Base-by-base conservation (phyloP, 2,329 filamentous ascomycete species). In the Beauveria caledonica region DNA sequence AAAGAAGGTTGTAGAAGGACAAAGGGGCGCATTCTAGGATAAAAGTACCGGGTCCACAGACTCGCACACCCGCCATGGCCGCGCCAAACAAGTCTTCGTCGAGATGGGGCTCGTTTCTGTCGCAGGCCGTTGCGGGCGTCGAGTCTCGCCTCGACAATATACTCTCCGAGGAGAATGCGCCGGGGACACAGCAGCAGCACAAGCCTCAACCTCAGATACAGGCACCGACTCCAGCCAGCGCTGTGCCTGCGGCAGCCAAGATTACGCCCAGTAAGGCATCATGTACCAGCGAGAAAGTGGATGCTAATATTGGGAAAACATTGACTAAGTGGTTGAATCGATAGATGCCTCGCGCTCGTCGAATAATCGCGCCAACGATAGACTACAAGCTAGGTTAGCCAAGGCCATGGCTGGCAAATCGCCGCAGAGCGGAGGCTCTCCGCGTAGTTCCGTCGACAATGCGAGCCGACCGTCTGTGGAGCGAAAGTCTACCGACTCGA, bases 81-180 rank as follows among this genome's bases (percentile, higher is more conserved):
- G 73, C 76, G 63, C 74, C 78, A 39, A 74, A 74, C 64, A 82
- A 83, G 68, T 61, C 64, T 66, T 77, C 81, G 63, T 82, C 83
- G 55, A 82, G 83, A 84, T 92, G 89, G 89, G 88, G 87, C 50
- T 86, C 85, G 36, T 88, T 96, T 71, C 81, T 97, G 62, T 89
- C 92, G 65, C 90, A 93, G 74, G 92, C 93, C 64, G 91, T 97
- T 63, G 92, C 92, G 59, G 92, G 92, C 63, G 89, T 99, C 61
- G 94, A 99, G 76, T 95, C 92, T 62, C 86, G 90, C 48, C 83
- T 99, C 62, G 94, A 99, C 73, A 92, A 85, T 54, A 96, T 99
- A 62, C 82, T 99, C 63, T 86, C 91, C 58, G 92, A 97, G 66
- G 86, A 90, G 60, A 59, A 46, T 36, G 61, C 77, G 44, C 66